A percentile compares a stretch with the other conserved stretches of the same genome.
Conservation (phyloP, 2,329 filamentous ascomycete species). For the Xylaria sp. region DNA sequence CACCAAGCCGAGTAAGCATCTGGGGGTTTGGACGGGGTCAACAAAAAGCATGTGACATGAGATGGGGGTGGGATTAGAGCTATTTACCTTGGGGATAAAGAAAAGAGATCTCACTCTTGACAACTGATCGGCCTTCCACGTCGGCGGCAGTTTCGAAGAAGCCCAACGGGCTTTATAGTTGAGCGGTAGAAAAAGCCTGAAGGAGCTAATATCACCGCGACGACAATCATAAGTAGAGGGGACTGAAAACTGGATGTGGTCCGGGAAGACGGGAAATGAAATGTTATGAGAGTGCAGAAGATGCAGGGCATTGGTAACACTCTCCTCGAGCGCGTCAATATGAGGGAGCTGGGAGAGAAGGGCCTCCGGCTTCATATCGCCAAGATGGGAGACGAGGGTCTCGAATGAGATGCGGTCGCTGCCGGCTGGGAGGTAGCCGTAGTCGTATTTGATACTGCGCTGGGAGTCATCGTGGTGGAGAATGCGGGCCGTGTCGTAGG, state of each 20-base stretch:
- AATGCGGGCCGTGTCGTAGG: not conserved
- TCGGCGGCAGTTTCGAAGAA: slow-evolving; percentile 15
- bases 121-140: slow-evolving; percentile 21
- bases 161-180: slow-evolving; percentile 15
- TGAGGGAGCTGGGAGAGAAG: slow-evolving; percentile 10
- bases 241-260: not conserved
- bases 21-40: slow-evolving; percentile 2
- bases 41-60: slow-evolving; percentile 15
- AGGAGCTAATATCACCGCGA: not conserved
- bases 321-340: slow-evolving; percentile 9
- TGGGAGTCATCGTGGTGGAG: slow-evolving; percentile 1
- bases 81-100: slow-evolving; percentile 9
- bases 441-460: slow-evolving; percentile 20
- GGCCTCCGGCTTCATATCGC: not conserved
- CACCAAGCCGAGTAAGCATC: no score
- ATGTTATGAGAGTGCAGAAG: slow-evolving; percentile 23
- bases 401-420: slow-evolving; percentile 17
- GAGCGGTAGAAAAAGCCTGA: slow-evolving; percentile 2
- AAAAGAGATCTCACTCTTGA: slow-evolving; percentile 9
- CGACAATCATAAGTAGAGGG: no score
- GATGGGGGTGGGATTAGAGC: not conserved
- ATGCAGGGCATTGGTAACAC: slow-evolving; percentile 17
- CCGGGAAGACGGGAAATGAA: slow-evolving; percentile 18
- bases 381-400: slow-evolving; percentile 7
- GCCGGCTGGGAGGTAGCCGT: not conserved